These are phyloP conservation scores for Stentor roeselii DNA, from an alignment of 73 alveolate genomes.

Conservation along the genomic window DNA sequence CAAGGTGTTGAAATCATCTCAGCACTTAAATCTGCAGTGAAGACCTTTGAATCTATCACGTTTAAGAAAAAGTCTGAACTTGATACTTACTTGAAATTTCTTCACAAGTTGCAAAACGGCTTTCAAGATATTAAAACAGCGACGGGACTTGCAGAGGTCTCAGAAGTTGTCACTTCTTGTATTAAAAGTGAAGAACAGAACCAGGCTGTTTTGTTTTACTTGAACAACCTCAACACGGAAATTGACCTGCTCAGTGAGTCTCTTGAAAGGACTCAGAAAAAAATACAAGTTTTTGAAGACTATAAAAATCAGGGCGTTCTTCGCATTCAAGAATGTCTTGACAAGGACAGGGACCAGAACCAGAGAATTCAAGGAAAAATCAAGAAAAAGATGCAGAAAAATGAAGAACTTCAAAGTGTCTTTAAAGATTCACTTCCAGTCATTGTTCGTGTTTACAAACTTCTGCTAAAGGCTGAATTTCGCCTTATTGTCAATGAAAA, in stretches of 20 bases:
- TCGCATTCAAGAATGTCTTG: not conserved
- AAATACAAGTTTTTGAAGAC: not conserved
- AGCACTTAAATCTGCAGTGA: not conserved
- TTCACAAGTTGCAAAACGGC: conserved; percentile 53
- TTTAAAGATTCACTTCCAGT: not conserved
- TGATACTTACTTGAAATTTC: conserved; percentile 52
- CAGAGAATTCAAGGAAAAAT: not conserved
- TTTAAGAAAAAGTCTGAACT: not conserved
- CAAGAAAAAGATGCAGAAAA: not conserved
- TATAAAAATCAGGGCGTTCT: not conserved
- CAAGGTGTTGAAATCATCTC: not conserved
- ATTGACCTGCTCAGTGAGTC: conserved; percentile 59
- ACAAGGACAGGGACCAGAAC: not conserved
- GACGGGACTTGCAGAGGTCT: conserved; percentile 57
- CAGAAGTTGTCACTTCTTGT: conserved; percentile 70
- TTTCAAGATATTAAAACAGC: conserved; percentile 64
- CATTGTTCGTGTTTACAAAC: not conserved
- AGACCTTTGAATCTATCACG: not conserved
- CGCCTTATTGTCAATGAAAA: too few species aligned
- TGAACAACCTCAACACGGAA: conserved; percentile 59
- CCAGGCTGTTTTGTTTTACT: conserved; percentile 58
- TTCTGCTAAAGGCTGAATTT: not conserved
- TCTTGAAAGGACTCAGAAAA: not conserved
- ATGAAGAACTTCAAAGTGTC: not conserved
- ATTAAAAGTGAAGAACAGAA: conserved; percentile 73